Conservation (phyloP, 129 eudicot species). For the Helianthus tuberosus region DNA sequence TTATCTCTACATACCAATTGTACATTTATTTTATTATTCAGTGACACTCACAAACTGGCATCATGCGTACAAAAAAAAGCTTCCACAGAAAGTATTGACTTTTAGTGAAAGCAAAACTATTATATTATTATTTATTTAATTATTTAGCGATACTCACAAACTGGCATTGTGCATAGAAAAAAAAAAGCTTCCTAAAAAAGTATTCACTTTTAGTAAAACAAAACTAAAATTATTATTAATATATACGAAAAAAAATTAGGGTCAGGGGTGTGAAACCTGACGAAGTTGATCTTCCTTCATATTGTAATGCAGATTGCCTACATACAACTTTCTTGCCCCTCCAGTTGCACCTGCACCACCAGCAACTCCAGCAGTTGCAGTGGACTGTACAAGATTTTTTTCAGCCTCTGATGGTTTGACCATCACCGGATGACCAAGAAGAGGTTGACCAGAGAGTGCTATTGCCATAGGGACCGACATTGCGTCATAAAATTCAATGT, state of each 20-base stretch:
- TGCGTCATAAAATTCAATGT: conserved; percentile 81
- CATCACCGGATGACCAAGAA: conserved; percentile 90
- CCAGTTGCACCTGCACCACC: conserved; percentile 64
- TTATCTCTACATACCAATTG: neutral
- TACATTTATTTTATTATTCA: conserved; percentile 13
- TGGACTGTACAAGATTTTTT: conserved; percentile 89
- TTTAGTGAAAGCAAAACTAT: neutral
- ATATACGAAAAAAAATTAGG: neutral
- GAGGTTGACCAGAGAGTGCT: conserved; percentile 90
- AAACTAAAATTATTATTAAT: neutral
- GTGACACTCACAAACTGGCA: neutral
- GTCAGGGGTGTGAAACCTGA: conserved; percentile 44
- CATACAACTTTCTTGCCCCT: conserved; percentile 79
- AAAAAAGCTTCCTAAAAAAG: neutral
- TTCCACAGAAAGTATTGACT: neutral
- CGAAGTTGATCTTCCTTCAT: conserved; percentile 87
- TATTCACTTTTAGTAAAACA: neutral
- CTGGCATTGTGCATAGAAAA: neutral
- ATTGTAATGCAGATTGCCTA: conserved; percentile 84
- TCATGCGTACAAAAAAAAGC: neutral
- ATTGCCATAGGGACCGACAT: conserved; percentile 99
- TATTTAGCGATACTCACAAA: neutral
- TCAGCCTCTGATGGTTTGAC: conserved; percentile 99
- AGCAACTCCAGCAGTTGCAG: conserved; percentile 61
- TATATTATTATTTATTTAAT: neutral